These are phyloP conservation scores for Starmerella stellata DNA, from an alignment of 805 yeast genomes.

Conservation along the genomic window DNA sequence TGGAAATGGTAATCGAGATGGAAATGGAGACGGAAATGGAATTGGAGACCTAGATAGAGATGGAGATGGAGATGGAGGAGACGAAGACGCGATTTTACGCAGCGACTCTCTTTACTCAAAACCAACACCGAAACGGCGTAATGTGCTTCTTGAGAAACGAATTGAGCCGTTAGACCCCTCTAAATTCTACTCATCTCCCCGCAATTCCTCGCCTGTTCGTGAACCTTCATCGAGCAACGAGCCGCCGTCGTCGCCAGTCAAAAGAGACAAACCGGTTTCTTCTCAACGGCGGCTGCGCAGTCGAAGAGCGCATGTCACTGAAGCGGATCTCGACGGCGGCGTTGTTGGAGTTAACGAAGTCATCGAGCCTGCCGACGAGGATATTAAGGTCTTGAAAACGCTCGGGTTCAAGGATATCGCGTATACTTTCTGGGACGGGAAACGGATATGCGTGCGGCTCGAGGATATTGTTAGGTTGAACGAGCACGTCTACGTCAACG, in stretches of 20 bases:
- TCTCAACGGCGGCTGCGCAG: background rate
- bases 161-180: too few relatives aligned
- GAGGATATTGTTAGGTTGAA: conserved; percentile 65
- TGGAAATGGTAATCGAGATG: too few relatives aligned
- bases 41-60: too few relatives aligned
- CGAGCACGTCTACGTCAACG: conserved; percentile 78
- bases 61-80: too few relatives aligned
- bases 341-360: background rate
- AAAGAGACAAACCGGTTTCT: background rate
- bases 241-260: background rate
- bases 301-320: background rate
- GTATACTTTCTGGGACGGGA: conserved; percentile 32
- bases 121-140: too few relatives aligned
- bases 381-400: conserved; percentile 1
- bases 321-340: background rate
- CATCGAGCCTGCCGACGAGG: conserved; percentile 11
- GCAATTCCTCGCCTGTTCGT: too few relatives aligned
- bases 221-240: too few relatives aligned
- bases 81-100: too few relatives aligned
- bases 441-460: conserved; percentile 38
- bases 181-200: too few relatives aligned
- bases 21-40: too few relatives aligned
- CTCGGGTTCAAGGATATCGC: conserved; percentile 4
- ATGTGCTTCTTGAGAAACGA: too few relatives aligned
- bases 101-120: too few relatives aligned